Percentiles rank a stretch among this genome's conserved stretches.
phyloP scores from a whole-genome alignment of 805 yeast genomes.

The Sugiyamaella lignohabitans region DNA sequence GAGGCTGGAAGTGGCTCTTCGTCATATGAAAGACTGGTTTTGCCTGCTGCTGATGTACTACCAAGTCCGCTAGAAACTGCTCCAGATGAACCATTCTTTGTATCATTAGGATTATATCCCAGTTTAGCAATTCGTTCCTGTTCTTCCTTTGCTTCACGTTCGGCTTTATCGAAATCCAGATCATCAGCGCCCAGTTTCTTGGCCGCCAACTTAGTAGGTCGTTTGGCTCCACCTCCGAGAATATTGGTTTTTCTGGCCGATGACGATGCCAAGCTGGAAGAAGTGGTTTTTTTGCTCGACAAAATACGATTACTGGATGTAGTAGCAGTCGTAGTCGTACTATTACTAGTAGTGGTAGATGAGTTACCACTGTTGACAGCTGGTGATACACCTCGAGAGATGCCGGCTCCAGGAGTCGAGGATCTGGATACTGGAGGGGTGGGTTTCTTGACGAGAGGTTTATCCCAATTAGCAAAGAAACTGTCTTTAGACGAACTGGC shows the following conservation, averaged over 20 bases:
- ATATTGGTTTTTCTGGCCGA: constrained; percentile 22
- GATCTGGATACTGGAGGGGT: constrained; percentile 40
- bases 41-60: constrained; percentile 5
- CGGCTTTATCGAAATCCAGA: constrained; percentile 58
- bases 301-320: constrained; percentile 13
- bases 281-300: constrained; percentile 8
- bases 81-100: constrained; percentile 8
- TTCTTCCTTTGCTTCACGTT: constrained; percentile 77
- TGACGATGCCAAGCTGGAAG: constrained; percentile 11
- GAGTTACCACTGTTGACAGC: constrained; percentile 14
- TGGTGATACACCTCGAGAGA: constrained; percentile 18
- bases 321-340: constrained; percentile 11
- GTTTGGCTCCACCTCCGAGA: constrained; percentile 28
- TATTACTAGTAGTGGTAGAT: constrained; percentile 15
- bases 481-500: constrained; percentile 49
- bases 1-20: constrained; percentile 11
- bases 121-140: constrained; percentile 52
- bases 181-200: constrained; percentile 37
- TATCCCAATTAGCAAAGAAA: constrained; percentile 88
- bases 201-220: constrained; percentile 25
- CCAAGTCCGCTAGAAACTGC: constrained; percentile 5
- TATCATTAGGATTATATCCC: constrained; percentile 38
- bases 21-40: not conserved
- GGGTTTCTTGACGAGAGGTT: constrained; percentile 46
- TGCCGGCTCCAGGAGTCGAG: constrained; percentile 25